Evolutionary conservation across 768 basidiomycete species (phyloP), one percentile per base, ranked within the genome.

Genomic region (Hypholoma fasciculare): DNA sequence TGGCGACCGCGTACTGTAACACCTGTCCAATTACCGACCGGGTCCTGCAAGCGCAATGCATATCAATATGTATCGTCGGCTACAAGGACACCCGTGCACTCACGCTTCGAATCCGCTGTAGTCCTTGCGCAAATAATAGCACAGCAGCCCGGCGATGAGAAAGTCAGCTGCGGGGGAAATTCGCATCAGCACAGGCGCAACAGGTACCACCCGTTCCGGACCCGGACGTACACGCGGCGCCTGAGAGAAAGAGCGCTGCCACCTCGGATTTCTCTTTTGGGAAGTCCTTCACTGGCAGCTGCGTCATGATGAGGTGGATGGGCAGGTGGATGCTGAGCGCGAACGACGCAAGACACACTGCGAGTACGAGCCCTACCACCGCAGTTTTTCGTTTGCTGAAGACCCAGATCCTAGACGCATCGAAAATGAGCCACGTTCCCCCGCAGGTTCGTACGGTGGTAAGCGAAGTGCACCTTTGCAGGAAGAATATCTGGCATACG

Each of bases 1-100:
- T 68, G 23, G 65, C 62, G 4, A 68, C 62, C 5, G 67, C 65
- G 44, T 65, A 68, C 48, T 63, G 60, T 16, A 67, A 37, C 2
- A 67, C 56, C 9, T 56, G 53, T 37, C 51, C 59, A 13, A 64
- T 36, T 16, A 66, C 49, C 34, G 59, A 63, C 16, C 53, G 60
- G 27, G 57, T 64, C 16, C 66, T 65, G 36, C 39, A 13, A 4
- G n/a, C 16, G 6, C 1, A 14, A 30, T 23, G 7, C 14, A 14
- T 12, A 12, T 51, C 37, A 20, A 20, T 34, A 44, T 5, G 13
- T 5, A 13, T 17, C 14, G 16, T 8, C 16, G 9, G 20, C 17
- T 39, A 9, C 14, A 11, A 12, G 20, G 20, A 40, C 12, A 14
- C 27, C 4, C 30, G 30, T 9, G 30, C 30, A 43, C 55, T 48